Base-by-base conservation (phyloP, 78 protist genomes). In the Guillardia theta region DNA sequence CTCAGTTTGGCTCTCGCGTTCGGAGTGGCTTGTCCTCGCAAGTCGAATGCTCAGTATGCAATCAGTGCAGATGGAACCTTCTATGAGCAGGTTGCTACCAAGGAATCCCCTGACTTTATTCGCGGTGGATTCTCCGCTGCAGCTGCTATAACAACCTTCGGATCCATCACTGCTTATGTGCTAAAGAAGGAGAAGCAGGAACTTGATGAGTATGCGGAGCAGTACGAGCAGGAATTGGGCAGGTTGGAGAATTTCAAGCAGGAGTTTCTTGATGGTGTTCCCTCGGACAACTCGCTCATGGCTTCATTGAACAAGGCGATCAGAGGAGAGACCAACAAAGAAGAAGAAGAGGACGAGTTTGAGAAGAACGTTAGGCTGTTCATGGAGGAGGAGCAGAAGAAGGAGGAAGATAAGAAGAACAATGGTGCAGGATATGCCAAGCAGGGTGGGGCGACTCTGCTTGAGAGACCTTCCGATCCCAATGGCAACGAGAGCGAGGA, bases 221-320 rank as follows among this genome's bases (percentile, higher is more conserved):
- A n/a, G 50, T 24, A 44, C 44, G 90, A 78, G 24, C 19, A 78
- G 48, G 90, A 78, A 50, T 30, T 78, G 44, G 24, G 12, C 43
- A 19, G 90, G 10, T 48, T 78, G n/a, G 90, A 43, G 18, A 8
- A 18, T 4, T 78, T 78, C 90, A 78, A 78, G 48, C 90, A 78
- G 90, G 90, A 78, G 33, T 78, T 78, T 30, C 48, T 78, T 12
- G 90, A 78, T 30, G 90, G 90, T 41, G 90, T 78, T 43, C 90
- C 90, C n/a, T 78, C 90, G 5, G 90, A 78, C 48, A 37, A 43
- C 24, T 78, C 90, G 48, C 45, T 78, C 0, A 6, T 78, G 19
- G 2, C 48, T 4, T 78, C 90, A 36, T 30, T 78, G 21, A 43
- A 37, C 90, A 78, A 78, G 48, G 45, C 90, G 48, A 37, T 78